phyloP scores from a whole-genome alignment of 768 basidiomycete genomes.

The Tulasnella sp. region DNA sequence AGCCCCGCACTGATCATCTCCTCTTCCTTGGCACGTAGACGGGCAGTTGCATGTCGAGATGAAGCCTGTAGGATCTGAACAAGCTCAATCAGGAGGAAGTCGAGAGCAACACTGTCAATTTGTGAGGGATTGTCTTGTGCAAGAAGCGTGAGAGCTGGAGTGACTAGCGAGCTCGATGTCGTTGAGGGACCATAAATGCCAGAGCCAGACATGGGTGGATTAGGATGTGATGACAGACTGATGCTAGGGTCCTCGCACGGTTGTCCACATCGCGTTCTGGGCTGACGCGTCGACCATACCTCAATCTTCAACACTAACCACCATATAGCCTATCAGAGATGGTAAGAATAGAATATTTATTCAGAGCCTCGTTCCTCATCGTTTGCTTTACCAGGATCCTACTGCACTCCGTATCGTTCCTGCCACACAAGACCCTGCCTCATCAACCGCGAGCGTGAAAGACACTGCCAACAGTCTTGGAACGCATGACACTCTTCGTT shows the following conservation, averaged over 20 bases:
- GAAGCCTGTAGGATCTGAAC: slow-evolving; percentile 66
- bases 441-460: slow-evolving; percentile 47
- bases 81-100: slow-evolving; percentile 77
- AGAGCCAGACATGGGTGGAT: slow-evolving; percentile 14
- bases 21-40: slow-evolving; percentile 56
- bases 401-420: slow-evolving; percentile 50
- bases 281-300: slow-evolving; percentile 12
- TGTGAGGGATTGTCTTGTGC: slow-evolving; percentile 15
- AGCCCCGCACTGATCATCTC: slow-evolving; percentile 75
- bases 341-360: background rate
- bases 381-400: background rate
- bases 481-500: slow-evolving; percentile 75
- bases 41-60: slow-evolving; percentile 55
- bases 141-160: slow-evolving; percentile 19
- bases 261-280: slow-evolving; percentile 1
- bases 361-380: background rate
- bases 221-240: background rate
- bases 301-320: background rate
- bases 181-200: slow-evolving; percentile 14
- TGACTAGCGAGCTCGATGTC: slow-evolving; percentile 21
- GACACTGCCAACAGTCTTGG: slow-evolving; percentile 66
- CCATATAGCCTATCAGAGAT: background rate
- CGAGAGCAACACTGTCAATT: slow-evolving; percentile 28
- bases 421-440: slow-evolving; percentile 26
- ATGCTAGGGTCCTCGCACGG: background rate